Base-by-base conservation (phyloP, 352 stramenopile genomes). In the Aphanomyces invadans region DNA sequence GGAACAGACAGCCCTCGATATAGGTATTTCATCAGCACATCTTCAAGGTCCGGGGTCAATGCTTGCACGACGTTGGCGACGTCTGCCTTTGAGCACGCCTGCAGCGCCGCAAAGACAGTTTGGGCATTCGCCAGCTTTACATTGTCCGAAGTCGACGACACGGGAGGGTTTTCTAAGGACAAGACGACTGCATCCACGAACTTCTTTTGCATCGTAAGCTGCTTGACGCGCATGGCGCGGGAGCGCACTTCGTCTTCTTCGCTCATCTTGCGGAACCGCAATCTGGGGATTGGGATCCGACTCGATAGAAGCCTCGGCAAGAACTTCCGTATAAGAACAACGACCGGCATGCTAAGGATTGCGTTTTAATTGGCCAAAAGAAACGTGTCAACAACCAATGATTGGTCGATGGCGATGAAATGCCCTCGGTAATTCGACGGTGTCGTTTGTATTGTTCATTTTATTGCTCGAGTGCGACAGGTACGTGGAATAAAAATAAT, bases 1-100 rank as follows among this genome's bases (percentile, higher is more conserved):
- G 86, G 73, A 28, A 90, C 73, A 1, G 72, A 79, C 21, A 95
- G 70, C 42, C 92, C 86, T 49, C 84, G 81, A 77, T 88, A 87
- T 32, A 96, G 70, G 71, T 95, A 96, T 73, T 95, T 96, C 83
- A 95, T 91, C 32, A 96, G 76, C 7, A 70, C 76, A 70, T 96
- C 88, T 63, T 92, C 83, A 53, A 83, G 67, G 36, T 88, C 74
- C 17, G 70, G 78, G 32, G 53, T 76, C 33, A 96, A 75, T 56
- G 76, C 79, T 66, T 94, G 82, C 65, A 96, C 82, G 28, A 76
- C 71, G 64, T 81, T 82, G 72, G 90, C 81, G 79, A 89, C 90
- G 73, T 94, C 86, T 68, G 81, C 83, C 74, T 94, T 94, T 73
- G 91, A 92, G 74, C 86, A 94, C 21, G 86, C 83, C 49, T 80